Conservation (phyloP, 208 protist species). For the Novymonas esmeraldas region DNA sequence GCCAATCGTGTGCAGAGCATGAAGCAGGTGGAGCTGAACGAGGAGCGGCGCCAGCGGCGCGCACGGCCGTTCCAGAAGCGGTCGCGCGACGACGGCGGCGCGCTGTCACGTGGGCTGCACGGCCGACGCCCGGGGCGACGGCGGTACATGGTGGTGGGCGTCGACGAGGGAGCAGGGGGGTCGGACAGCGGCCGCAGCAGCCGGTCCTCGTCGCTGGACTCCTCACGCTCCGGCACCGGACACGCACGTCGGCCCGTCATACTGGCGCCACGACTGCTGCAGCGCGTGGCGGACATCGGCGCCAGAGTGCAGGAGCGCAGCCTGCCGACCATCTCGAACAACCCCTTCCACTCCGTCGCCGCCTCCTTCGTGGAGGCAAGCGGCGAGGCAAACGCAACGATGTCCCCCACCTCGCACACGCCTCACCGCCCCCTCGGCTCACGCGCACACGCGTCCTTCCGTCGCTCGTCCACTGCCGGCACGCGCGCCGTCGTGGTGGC, state of each 20-base stretch:
- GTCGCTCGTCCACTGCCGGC: neutral
- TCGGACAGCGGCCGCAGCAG: neutral
- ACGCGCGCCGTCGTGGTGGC: conserved; percentile 5
- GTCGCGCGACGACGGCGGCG: neutral
- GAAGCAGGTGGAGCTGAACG: conserved; percentile 44
- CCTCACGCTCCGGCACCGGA: neutral
- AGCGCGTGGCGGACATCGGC: conserved; percentile 31
- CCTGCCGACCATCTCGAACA: neutral
- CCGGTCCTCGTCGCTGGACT: conserved; percentile 3
- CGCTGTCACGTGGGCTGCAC: neutral
- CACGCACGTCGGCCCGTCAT: neutral
- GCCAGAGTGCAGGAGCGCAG: conserved; percentile 13
- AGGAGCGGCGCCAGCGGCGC: conserved; percentile 26
- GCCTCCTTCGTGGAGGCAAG: neutral
- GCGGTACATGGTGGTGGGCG: conserved; percentile 3
- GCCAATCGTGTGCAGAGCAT: conserved; percentile 66
- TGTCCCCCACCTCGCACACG: neutral
- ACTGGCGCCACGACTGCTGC: conserved; percentile 24
- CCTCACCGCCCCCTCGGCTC: no score
- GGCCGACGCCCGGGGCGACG: neutral
- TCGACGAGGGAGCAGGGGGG: neutral
- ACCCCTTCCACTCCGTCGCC: neutral
- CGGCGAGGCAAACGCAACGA: neutral
- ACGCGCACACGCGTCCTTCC: neutral
- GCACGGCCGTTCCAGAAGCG: conserved; percentile 7